Percentiles rank a stretch among this genome's conserved stretches.
phyloP scores from a whole-genome alignment of 306 rosid genomes.

The Prosopis cineraria region DNA sequence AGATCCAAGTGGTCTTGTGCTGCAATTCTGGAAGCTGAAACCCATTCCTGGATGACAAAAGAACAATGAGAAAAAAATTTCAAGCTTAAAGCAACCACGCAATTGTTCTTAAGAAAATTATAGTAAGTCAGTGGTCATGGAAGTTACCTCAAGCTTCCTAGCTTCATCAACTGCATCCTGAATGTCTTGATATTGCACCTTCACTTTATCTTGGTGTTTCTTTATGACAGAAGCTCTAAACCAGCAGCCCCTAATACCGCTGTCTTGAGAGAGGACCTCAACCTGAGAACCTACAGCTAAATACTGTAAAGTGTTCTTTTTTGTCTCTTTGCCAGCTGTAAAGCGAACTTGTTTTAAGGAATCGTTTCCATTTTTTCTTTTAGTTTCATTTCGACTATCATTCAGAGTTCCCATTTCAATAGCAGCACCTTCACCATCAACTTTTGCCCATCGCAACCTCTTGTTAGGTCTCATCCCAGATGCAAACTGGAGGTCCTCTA shows the following conservation, averaged over 20 bases:
- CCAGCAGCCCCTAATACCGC: conserved; percentile 96
- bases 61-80: background rate
- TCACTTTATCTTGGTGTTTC: conserved; percentile 66
- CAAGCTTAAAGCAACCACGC: background rate
- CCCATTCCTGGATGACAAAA: conserved; percentile 70
- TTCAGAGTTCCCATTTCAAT: conserved; percentile 18
- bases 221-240: conserved; percentile 73
- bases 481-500: conserved; percentile 38
- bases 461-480: conserved; percentile 59
- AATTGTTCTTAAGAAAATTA: background rate
- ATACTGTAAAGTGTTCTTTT: conserved; percentile 27
- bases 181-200: conserved; percentile 76
- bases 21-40: conserved; percentile 63
- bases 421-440: conserved; percentile 39
- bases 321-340: conserved; percentile 34
- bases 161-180: conserved; percentile 76
- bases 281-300: conserved; percentile 59
- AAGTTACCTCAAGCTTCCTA: conserved; percentile 73
- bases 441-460: conserved; percentile 46
- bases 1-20: conserved; percentile 58
- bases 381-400: conserved; percentile 26
- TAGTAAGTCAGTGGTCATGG: background rate
- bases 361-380: conserved; percentile 30
- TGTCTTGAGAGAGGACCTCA: conserved; percentile 89
- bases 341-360: conserved; percentile 26